Percentiles rank a stretch among this genome's conserved stretches.
Conservation (phyloP, 345 rosid species). For the Eucalyptus sideroxylon region DNA sequence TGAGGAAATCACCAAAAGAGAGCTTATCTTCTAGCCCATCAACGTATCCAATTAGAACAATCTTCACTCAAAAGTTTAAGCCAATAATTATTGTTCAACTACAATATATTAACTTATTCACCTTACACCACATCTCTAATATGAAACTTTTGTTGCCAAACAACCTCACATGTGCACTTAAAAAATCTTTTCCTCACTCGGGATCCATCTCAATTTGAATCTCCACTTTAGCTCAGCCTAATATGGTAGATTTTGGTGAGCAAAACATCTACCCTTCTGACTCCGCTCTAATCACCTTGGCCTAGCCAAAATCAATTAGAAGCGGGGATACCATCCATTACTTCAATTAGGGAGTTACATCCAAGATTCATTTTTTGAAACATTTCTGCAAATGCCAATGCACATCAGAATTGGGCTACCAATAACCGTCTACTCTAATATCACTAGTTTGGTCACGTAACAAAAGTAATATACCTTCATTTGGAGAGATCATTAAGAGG, state of each 20-base stretch:
- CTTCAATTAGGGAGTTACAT: not conserved
- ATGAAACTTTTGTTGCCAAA: too few species aligned
- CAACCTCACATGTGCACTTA: not conserved
- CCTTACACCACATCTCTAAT: not conserved
- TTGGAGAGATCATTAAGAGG: not conserved
- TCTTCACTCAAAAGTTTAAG: not conserved
- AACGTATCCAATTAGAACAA: not conserved
- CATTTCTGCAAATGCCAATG: not conserved
- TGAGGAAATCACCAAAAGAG: not conserved
- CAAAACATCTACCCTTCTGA: not conserved
- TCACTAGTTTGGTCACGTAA: not conserved
- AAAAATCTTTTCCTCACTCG: not conserved
- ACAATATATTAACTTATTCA: too few species aligned
- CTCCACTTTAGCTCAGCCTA: not conserved
- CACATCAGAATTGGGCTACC: not conserved
- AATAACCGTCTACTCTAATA: not conserved
- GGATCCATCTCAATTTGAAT: not conserved
- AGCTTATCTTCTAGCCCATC: not conserved
- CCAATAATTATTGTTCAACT: not conserved
- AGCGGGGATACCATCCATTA: not conserved
- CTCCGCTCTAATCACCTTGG: not conserved
- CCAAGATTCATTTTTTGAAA: not conserved
- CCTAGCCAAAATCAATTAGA: not conserved
- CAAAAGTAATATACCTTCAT: not conserved
- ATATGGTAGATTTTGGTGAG: not conserved